Conservation (phyloP, 208 protist genomes). For the Paratrypanosoma confusum region DNA sequence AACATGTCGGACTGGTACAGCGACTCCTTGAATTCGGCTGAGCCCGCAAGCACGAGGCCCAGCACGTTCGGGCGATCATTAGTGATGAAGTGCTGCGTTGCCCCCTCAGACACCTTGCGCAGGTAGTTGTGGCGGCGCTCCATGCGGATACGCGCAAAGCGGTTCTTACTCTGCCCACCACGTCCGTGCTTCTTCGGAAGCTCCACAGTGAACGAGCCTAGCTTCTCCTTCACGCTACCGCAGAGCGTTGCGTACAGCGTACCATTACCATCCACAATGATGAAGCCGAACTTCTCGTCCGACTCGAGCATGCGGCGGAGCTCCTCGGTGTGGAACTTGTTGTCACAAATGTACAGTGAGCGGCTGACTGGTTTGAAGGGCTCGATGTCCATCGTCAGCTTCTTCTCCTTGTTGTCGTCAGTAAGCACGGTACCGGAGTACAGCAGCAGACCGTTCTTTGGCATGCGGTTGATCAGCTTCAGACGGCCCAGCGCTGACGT, state of each 20-base stretch:
- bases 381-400: slow-evolving; percentile 98
- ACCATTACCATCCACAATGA: slow-evolving; percentile 99
- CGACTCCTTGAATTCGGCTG: slow-evolving; percentile 99
- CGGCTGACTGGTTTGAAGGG: slow-evolving; percentile 99
- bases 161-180: slow-evolving; percentile 99
- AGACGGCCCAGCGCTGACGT: slow-evolving; percentile 83
- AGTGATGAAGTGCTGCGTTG: slow-evolving; percentile 97
- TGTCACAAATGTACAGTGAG: slow-evolving; percentile 98
- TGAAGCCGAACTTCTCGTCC: slow-evolving; percentile 99
- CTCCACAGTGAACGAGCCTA: slow-evolving; percentile 99
- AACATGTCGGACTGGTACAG: slow-evolving; percentile 95
- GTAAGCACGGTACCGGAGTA: slow-evolving; percentile 99
- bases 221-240: slow-evolving; percentile 96
- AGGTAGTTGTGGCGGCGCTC: slow-evolving; percentile 99
- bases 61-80: slow-evolving; percentile 97
- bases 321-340: slow-evolving; percentile 97
- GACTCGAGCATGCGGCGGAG: slow-evolving; percentile 96
- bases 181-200: slow-evolving; percentile 99
- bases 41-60: slow-evolving; percentile 99
- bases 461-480: slow-evolving; percentile 89
- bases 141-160: slow-evolving; percentile 99
- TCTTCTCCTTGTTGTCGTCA: slow-evolving; percentile 99
- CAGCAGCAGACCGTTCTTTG: slow-evolving; percentile 96
- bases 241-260: slow-evolving; percentile 95
- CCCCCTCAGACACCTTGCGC: slow-evolving; percentile 97